Evolutionary conservation across 2,329 filamentous ascomycete genomes (phyloP).

Genomic region (Aspergillus udagawae): DNA sequence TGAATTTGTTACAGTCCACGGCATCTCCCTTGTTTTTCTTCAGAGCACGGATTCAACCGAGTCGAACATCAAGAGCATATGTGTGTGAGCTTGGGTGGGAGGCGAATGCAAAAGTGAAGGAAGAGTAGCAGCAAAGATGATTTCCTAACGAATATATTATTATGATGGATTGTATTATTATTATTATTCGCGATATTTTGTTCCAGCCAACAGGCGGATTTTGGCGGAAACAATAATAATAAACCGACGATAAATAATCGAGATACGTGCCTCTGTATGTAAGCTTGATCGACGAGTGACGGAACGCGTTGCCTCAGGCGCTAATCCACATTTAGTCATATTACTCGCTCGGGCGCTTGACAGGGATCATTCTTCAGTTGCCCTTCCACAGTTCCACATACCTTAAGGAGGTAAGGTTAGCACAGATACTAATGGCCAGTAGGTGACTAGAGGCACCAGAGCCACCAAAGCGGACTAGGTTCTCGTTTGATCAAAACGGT

Average conservation of each 20-base stretch:
- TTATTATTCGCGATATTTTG: not conserved
- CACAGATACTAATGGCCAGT: not conserved
- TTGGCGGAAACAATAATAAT: not conserved
- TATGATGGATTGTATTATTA: not conserved
- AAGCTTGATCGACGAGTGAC: conserved; percentile 19
- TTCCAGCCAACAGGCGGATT: not conserved
- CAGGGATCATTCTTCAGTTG: not conserved
- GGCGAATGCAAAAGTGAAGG: not conserved
- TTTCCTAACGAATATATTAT: not conserved
- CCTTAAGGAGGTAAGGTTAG: not conserved
- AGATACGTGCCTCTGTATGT: not conserved
- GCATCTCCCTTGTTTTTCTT: conserved; percentile 37
- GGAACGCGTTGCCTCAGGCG: conserved; percentile 21
- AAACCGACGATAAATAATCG: not conserved
- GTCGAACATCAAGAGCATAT: conserved; percentile 10
- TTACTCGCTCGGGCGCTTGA: conserved; percentile 11
- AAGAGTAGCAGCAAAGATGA: not conserved
- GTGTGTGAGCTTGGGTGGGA: not conserved
- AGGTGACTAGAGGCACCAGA: not conserved
- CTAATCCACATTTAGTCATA: conserved; percentile 29
- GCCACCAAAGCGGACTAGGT: not conserved
- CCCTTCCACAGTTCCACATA: not conserved
- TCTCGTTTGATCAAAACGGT: not conserved
- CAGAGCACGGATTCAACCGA: conserved; percentile 13
- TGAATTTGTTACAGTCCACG: conserved; percentile 50